These are phyloP conservation scores for Fusarium sp. DNA, from an alignment of 2,329 filamentous ascomycete species.

Conservation along the genomic window DNA sequence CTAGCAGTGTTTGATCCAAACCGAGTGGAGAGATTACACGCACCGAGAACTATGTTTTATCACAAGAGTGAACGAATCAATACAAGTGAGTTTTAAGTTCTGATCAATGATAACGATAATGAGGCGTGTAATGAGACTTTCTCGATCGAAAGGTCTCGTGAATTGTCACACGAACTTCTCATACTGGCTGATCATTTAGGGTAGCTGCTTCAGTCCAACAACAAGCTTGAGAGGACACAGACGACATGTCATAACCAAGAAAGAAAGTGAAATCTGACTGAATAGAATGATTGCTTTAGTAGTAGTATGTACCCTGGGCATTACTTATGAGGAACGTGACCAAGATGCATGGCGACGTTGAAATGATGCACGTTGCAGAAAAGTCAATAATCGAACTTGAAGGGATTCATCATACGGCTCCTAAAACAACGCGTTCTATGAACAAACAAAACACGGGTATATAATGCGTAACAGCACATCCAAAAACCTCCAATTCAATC, in stretches of 20 bases:
- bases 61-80: not conserved
- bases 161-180: not conserved
- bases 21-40: not conserved
- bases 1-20: not conserved
- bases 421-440: not conserved
- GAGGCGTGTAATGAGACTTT: not conserved
- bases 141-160: no score
- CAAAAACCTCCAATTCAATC: not conserved
- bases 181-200: not conserved
- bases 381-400: no score
- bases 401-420: accelerated
- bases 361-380: accelerated
- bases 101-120: accelerated
- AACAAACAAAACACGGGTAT: not conserved
- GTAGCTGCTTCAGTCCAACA: not conserved
- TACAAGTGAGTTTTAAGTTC: accelerated
- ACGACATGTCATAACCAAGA: no score
- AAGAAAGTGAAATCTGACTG: no score
- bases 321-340: accelerated
- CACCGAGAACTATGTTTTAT: accelerated
- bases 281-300: accelerated
- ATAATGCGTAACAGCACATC: not conserved
- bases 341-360: accelerated
- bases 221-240: accelerated
- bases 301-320: accelerated